These are phyloP conservation scores for Colletotrichum sp. DNA, from an alignment of 2,329 filamentous ascomycete species.

Conservation along the genomic window DNA sequence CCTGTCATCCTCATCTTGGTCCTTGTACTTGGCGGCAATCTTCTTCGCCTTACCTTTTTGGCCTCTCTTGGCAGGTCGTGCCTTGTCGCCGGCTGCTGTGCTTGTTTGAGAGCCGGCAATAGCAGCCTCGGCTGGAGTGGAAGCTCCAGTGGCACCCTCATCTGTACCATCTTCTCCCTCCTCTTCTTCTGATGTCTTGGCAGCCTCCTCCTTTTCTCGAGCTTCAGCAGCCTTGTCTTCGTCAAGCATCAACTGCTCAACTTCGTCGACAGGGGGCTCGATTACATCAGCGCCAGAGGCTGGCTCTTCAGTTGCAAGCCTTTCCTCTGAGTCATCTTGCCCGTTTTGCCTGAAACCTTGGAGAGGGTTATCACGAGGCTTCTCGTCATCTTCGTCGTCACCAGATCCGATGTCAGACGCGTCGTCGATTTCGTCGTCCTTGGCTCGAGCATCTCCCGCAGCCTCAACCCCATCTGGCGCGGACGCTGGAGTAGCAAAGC, in stretches of 20 bases:
- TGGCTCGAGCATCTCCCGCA: constrained; percentile 22
- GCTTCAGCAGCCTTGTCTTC: constrained; percentile 25
- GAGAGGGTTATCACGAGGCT: constrained; percentile 40
- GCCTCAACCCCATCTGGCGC: not conserved
- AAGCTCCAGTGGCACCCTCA: not conserved
- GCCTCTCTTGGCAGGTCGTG: constrained; percentile 65
- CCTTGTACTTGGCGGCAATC: constrained; percentile 84
- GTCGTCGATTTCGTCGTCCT: constrained; percentile 32
- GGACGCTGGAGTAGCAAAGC: constrained; percentile 26
- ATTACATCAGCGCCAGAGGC: not conserved
- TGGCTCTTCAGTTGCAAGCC: constrained; percentile 20
- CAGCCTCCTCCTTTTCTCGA: not conserved
- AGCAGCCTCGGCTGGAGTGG: constrained; percentile 2
- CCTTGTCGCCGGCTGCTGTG: constrained; percentile 44
- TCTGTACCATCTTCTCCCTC: constrained; percentile 24
- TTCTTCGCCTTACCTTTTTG: constrained; percentile 87
- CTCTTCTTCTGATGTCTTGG: constrained; percentile 4
- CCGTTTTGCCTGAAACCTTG: constrained; percentile 30
- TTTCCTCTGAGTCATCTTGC: constrained; percentile 30
- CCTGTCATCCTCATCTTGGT: constrained; percentile 95
- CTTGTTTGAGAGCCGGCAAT: constrained; percentile 16
- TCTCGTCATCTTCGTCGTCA: constrained; percentile 31
- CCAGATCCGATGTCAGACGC: constrained; percentile 38
- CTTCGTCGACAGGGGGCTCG: constrained; percentile 18
- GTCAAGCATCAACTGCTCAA: constrained; percentile 12